Conservation (phyloP, 352 stramenopile species). For the Phytophthora boehmeriae region DNA sequence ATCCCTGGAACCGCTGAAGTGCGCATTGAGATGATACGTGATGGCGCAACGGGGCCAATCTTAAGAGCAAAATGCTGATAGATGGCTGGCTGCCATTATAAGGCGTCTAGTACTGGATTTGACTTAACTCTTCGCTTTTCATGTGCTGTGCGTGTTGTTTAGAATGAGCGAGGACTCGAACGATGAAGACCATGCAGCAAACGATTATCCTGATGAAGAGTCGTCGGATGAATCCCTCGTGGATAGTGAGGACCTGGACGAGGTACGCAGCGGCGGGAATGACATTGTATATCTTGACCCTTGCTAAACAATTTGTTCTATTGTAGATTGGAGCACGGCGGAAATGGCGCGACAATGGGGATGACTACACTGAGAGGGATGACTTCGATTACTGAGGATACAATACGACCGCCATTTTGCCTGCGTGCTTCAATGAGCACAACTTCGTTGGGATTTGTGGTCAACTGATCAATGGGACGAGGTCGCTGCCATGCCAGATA, state of each 20-base stretch:
- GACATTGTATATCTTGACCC: not conserved
- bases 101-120: conserved; percentile 25
- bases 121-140: conserved; percentile 26
- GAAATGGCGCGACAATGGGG: conserved; percentile 18
- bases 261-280: conserved; percentile 19
- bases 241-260: conserved; percentile 42
- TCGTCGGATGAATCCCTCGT: conserved; percentile 47
- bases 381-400: conserved; percentile 41
- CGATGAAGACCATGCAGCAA: conserved; percentile 76
- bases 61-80: conserved; percentile 38
- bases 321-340: conserved; percentile 33
- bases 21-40: conserved; percentile 5
- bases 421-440: no score
- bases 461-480: no score
- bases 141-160: conserved; percentile 19
- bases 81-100: conserved; percentile 15
- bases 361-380: conserved; percentile 35
- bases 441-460: no score
- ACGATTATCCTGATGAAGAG: conserved; percentile 89
- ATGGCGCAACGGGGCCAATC: conserved; percentile 10
- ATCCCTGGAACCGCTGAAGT: conserved; percentile 33
- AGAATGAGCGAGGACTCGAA: conserved; percentile 86
- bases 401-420: no score
- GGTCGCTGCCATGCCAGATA: no score
- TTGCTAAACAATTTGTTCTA: conserved; percentile 10